Evolutionary conservation across 2,329 filamentous ascomycete genomes (phyloP).

Genomic region (Apiospora marii): DNA sequence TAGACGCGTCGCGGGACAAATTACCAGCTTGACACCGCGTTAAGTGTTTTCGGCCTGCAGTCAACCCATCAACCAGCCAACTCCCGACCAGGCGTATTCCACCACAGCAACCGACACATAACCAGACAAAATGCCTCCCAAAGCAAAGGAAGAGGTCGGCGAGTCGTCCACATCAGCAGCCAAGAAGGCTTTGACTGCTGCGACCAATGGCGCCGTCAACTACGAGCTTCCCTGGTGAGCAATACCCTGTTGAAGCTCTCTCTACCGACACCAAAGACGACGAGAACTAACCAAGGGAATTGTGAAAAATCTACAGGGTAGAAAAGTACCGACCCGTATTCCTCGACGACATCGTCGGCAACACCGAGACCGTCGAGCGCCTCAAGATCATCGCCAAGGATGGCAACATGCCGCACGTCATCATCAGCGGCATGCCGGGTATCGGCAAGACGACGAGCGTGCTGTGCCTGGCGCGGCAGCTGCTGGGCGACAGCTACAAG

Average conservation of each 20-base stretch:
- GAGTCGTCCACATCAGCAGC: conserved; percentile 68
- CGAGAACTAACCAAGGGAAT: background rate
- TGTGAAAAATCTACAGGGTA: conserved; percentile 70
- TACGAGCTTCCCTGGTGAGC: conserved; percentile 83
- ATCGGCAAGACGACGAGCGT: conserved; percentile 99
- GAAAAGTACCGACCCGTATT: conserved; percentile 97
- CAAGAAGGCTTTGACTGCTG: conserved; percentile 62
- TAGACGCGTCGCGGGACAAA: conserved; percentile 23
- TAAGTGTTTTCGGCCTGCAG: conserved; percentile 12
- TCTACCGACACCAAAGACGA: background rate
- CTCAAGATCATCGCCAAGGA: conserved; percentile 98
- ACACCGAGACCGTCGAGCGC: conserved; percentile 96
- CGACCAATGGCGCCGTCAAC: conserved; percentile 58
- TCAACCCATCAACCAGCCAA: background rate
- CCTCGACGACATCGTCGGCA: conserved; percentile 96
- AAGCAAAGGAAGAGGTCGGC: conserved; percentile 60
- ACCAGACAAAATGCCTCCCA: conserved; percentile 26
- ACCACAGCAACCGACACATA: background rate
- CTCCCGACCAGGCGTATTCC: background rate
- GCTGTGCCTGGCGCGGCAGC: conserved; percentile 87
- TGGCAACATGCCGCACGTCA: conserved; percentile 99
- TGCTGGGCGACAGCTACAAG: conserved; percentile 93
- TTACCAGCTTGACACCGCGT: background rate
- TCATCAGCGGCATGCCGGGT: conserved; percentile 99
- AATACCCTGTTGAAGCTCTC: background rate